Conservation (phyloP, 768 basidiomycete genomes). For the Suillus discolor region DNA sequence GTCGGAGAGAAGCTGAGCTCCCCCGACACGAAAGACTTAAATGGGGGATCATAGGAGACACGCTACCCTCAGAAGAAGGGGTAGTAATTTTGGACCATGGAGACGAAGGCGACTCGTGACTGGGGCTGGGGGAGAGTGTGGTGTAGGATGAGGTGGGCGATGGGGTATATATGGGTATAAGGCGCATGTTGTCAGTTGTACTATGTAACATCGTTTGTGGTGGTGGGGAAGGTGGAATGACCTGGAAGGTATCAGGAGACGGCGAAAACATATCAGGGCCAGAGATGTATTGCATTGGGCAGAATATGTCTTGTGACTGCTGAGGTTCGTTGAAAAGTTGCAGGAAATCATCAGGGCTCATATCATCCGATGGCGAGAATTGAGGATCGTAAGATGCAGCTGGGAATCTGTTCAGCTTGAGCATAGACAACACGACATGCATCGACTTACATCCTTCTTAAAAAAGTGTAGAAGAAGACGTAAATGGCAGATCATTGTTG, state of each 20-base stretch:
- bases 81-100: constrained; percentile 25
- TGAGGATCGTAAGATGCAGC: neutral
- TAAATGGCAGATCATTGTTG: neutral
- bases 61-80: constrained; percentile 8
- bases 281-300: too few relatives aligned
- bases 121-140: constrained; percentile 26
- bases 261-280: neutral
- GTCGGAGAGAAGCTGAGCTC: neutral
- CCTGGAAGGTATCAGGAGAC: constrained; percentile 13
- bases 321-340: neutral
- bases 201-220: neutral
- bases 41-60: constrained; percentile 8
- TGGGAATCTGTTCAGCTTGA: neutral
- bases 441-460: neutral
- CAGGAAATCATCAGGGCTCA: neutral
- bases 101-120: constrained; percentile 15
- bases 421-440: neutral
- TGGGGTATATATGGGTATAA: constrained; percentile 7
- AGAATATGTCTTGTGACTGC: too few relatives aligned
- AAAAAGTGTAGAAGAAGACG: neutral
- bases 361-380: neutral
- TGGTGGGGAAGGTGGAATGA: neutral
- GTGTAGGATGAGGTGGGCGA: constrained; percentile 29
- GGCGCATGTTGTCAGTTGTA: neutral
- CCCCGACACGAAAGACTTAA: neutral